Conservation (phyloP, 208 protist genomes). For the Acanthamoeba pearcei region DNA sequence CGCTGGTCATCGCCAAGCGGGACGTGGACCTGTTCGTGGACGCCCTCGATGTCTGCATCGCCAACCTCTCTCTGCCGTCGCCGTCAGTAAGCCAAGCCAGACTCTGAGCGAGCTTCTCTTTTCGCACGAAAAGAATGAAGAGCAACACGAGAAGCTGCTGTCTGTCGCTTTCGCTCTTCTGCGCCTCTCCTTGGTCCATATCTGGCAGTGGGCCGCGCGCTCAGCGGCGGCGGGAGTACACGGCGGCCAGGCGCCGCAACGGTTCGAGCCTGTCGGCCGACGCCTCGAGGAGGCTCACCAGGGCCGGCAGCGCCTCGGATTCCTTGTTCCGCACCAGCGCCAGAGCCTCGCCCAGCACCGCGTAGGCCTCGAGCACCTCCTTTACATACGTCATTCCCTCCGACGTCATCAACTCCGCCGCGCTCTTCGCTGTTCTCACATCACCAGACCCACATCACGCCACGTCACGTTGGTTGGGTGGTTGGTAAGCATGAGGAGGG, state of each 20-base stretch:
- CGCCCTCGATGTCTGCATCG: conserved; percentile 43
- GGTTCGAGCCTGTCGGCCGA: neutral
- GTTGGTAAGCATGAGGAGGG: no score
- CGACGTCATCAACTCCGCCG: neutral
- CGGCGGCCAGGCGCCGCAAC: neutral
- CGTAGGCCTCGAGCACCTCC: neutral
- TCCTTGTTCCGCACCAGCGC: neutral
- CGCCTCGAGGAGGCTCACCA: neutral
- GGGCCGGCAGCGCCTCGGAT: neutral
- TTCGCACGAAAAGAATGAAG: no score
- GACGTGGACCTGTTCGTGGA: conserved; percentile 40
- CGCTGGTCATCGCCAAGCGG: conserved; percentile 29
- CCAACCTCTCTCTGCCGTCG: neutral
- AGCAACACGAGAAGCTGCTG: no score
- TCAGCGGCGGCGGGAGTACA: neutral
- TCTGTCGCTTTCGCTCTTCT: no score
- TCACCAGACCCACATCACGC: no score
- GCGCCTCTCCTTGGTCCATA: neutral
- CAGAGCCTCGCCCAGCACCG: neutral
- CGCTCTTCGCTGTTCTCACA: neutral
- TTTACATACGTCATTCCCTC: neutral
- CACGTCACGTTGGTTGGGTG: no score
- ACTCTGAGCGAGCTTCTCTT: neutral
- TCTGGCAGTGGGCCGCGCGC: neutral
- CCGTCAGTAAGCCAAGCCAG: neutral